These are phyloP conservation scores for Bidens hawaiensis DNA, from an alignment of 140 eudicot genomes.

Conservation along the genomic window DNA sequence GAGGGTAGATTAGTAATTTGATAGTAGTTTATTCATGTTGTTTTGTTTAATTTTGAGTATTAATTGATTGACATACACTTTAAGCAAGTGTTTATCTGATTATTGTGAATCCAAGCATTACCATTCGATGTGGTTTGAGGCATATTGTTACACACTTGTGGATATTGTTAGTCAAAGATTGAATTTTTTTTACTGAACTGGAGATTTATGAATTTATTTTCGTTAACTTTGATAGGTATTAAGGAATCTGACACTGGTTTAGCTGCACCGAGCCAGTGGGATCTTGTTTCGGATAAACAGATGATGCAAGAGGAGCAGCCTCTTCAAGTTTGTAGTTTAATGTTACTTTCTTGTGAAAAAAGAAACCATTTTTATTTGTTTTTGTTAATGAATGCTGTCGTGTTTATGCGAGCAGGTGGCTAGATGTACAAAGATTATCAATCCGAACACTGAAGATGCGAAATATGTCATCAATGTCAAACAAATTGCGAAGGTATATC, in stretches of 20 bases:
- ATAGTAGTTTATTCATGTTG: neutral
- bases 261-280: slow-evolving; percentile 98
- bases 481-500: slow-evolving; percentile 99
- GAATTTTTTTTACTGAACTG: slow-evolving; percentile 9
- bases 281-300: slow-evolving; percentile 94
- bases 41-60: neutral
- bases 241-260: slow-evolving; percentile 96
- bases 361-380: neutral
- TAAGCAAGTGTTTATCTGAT: neutral
- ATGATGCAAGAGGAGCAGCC: slow-evolving; percentile 98
- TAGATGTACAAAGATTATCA: slow-evolving; percentile 92
- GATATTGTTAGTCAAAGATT: neutral
- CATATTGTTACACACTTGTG: neutral
- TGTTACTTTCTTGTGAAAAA: neutral
- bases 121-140: neutral
- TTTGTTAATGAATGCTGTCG: neutral
- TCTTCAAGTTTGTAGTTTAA: slow-evolving; percentile 55
- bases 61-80: neutral
- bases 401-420: slow-evolving; percentile 63
- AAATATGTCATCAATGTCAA: slow-evolving; percentile 96
- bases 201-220: neutral
- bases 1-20: neutral
- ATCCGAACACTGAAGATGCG: slow-evolving; percentile 94
- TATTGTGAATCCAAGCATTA: neutral
- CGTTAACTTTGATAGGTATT: slow-evolving; percentile 43